Percentiles rank a stretch among this genome's conserved stretches.
These are phyloP conservation scores for Exserohilum turcica DNA, from an alignment of 2,329 filamentous ascomycete genomes.

Conservation along the genomic window DNA sequence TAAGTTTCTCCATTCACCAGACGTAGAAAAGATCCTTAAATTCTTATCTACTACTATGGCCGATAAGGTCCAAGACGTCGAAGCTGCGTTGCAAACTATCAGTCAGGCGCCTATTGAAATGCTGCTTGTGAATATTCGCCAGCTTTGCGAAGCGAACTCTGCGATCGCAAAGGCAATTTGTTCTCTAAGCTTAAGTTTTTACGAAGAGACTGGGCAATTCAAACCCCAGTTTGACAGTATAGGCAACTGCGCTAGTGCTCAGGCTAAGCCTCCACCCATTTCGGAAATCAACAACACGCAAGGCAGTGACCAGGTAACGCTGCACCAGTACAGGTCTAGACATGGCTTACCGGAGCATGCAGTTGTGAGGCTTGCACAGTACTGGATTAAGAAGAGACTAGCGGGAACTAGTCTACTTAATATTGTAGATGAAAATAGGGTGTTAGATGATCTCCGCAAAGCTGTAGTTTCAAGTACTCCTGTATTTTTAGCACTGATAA, in stretches of 20 bases:
- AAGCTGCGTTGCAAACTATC: conserved; percentile 6
- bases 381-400: conserved; percentile 5
- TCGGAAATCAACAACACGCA: background rate
- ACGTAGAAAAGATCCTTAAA: too few relatives aligned
- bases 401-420: background rate
- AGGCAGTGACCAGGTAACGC: background rate
- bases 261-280: background rate
- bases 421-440: background rate
- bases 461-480: conserved; percentile 4
- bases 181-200: background rate
- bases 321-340: background rate
- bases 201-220: background rate
- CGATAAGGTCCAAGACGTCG: background rate
- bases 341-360: background rate
- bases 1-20: too few relatives aligned
- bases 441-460: conserved; percentile 8
- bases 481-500: background rate
- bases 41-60: background rate
- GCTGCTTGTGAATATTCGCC: background rate
- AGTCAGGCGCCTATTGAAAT: background rate
- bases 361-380: conserved; percentile 3
- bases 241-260: background rate
- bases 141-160: conserved; percentile 10
- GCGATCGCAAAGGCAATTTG: conserved; percentile 9
- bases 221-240: conserved; percentile 2